Evolutionary conservation across 2,329 filamentous ascomycete species (phyloP).

Genomic region (Ceratocystis lukuohia): DNA sequence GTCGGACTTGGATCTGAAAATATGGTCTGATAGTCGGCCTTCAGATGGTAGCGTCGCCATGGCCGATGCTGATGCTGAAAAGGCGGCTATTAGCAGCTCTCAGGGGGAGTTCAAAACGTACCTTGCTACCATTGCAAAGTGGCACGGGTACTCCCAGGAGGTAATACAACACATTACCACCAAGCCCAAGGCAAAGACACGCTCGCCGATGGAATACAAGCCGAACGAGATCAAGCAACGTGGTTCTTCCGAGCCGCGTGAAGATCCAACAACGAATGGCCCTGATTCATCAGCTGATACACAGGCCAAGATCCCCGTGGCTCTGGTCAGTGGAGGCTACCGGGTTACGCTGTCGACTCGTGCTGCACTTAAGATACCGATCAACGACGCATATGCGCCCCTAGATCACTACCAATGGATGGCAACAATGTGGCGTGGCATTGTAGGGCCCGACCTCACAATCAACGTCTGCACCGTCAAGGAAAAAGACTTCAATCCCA

Average conservation of each 20-base stretch:
- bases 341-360: slow-evolving; percentile 65
- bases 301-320: slow-evolving; percentile 32
- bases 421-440: slow-evolving; percentile 82
- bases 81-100: slow-evolving; percentile 9
- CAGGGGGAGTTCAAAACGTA: slow-evolving; percentile 39
- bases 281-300: neutral
- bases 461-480: slow-evolving; percentile 44
- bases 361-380: slow-evolving; percentile 60
- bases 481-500: slow-evolving; percentile 28
- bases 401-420: slow-evolving; percentile 98
- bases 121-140: slow-evolving; percentile 52
- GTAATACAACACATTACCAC: slow-evolving; percentile 41
- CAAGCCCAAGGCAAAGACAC: slow-evolving; percentile 24
- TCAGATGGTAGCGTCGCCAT: slow-evolving; percentile 6
- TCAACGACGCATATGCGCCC: slow-evolving; percentile 62
- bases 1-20: slow-evolving; percentile 31
- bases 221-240: slow-evolving; percentile 2
- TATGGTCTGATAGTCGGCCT: slow-evolving; percentile 31
- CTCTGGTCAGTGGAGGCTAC: slow-evolving; percentile 64
- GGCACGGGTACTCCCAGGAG: slow-evolving; percentile 62
- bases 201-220: slow-evolving; percentile 14
- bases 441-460: slow-evolving; percentile 67
- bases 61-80: slow-evolving; percentile 13
- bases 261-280: neutral
- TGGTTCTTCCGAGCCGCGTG: neutral